Base-by-base conservation (phyloP, 2,329 filamentous ascomycete species). In the Fusarium torulosum region DNA sequence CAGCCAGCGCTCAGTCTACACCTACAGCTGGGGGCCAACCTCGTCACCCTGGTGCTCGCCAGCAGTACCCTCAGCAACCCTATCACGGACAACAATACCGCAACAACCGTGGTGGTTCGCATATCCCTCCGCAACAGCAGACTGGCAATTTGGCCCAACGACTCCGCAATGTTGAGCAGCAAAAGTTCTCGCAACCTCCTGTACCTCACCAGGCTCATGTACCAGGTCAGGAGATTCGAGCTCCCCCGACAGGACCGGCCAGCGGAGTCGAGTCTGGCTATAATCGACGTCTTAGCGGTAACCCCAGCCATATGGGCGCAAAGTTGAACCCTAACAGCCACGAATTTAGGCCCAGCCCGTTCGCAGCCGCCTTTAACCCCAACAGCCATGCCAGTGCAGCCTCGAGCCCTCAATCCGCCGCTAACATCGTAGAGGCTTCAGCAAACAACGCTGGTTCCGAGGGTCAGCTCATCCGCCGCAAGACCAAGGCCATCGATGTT, bases 321-420 rank as follows among this genome's bases (percentile, higher is more conserved):
- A 88, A 88, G 76, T 75, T 90, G 70, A 90, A 90, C 66, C 88
- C 88, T 8, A 89, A 88, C 72, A 90, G 84, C 70, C 84, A 87
- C 75, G 94, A 97, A 74, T 98, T 97, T 80, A 90, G 91, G 67
- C 96, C 95, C 19, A 96, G 91, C 72, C 90, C 92, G 6, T 91
- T 91, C 64, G 94, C 94, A 1, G 86, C 87, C 43, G 85, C 90
- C 2, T 98, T 99, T 79, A 95, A 90, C 70, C 95, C 92, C 7
- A 92, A 81, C 23, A 83, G 84, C 6, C 82, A 84, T 45, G 82
- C 84, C n/a, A 92, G 90, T 75, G 84, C 87, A 45, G 85, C 87
- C 35, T 93, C 92, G 4, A 96, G 91, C 74, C 92, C 93, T 29
- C 85, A 86, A 33, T 88, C 90, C 3, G 82, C 81, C 67, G 84